A percentile compares a stretch with the other conserved stretches of the same genome.
Conservation (phyloP, 2,329 filamentous ascomycete species). For the Rhynchosporium agropyri region DNA sequence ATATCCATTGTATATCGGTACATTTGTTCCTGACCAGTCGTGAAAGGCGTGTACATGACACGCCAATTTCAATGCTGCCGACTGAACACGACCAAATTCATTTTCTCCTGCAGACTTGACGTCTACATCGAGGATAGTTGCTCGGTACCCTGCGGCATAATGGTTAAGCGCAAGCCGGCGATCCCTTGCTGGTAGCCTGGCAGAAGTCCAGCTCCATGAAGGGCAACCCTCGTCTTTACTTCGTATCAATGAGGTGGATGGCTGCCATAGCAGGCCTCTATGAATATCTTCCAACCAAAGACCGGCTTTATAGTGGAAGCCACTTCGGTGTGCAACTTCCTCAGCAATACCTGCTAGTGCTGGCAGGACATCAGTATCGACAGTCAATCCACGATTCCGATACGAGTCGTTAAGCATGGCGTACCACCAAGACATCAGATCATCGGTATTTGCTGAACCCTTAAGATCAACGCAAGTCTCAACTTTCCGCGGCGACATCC, state of each 20-base stretch:
- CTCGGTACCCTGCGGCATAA: slow-evolving; percentile 8
- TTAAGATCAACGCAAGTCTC: not conserved
- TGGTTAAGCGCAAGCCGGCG: not conserved
- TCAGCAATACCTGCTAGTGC: slow-evolving; percentile 21
- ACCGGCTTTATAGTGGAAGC: slow-evolving; percentile 17
- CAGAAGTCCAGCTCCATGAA: slow-evolving; percentile 13
- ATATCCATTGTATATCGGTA: slow-evolving; percentile 6
- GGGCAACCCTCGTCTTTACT: not conserved
- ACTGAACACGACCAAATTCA: slow-evolving; percentile 9
- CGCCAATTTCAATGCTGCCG: not conserved
- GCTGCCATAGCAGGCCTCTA: slow-evolving; percentile 20
- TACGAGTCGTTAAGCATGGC: slow-evolving; percentile 2
- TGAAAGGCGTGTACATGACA: not conserved
- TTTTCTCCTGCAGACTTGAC: not conserved
- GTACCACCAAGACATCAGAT: slow-evolving; percentile 13
- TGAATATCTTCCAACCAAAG: slow-evolving; percentile 24
- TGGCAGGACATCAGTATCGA: slow-evolving; percentile 13
- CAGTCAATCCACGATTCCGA: slow-evolving; percentile 4
- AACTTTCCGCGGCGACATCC: too few relatives aligned
- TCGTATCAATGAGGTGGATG: not conserved
- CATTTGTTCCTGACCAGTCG: not conserved
- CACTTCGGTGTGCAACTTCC: slow-evolving; percentile 10
- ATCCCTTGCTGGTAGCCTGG: not conserved
- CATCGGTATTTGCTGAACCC: too few relatives aligned
- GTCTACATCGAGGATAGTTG: slow-evolving; percentile 8